phyloP scores from a whole-genome alignment of 108 stramenopile genomes.

The Ochromonas danica region DNA sequence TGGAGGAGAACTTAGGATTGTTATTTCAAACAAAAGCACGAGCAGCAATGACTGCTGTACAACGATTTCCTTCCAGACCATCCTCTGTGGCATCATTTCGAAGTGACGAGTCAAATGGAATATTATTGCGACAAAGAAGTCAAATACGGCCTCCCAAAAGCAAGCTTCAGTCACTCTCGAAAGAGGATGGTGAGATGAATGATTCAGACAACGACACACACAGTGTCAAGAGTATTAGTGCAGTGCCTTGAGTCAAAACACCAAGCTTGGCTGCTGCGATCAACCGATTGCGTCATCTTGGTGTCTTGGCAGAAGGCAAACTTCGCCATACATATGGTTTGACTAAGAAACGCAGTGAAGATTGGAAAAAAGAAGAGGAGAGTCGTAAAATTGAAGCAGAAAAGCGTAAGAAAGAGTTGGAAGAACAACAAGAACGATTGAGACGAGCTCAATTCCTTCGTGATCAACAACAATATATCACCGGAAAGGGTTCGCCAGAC shows the following conservation, averaged over 20 bases:
- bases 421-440: constrained; percentile 16
- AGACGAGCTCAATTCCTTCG: constrained; percentile 14
- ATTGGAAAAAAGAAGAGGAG: constrained; percentile 16
- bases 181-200: constrained; percentile 15
- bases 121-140: no score
- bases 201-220: constrained; percentile 15
- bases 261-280: constrained; percentile 13
- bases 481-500: constrained; percentile 12
- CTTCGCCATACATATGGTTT: constrained; percentile 15
- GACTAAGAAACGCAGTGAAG: constrained; percentile 15
- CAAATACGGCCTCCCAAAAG: constrained; percentile 13
- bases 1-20: constrained; percentile 15
- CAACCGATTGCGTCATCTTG: constrained; percentile 14
- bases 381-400: constrained; percentile 16
- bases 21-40: constrained; percentile 5
- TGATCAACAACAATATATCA: constrained; percentile 17
- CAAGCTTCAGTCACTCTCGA: constrained; percentile 14
- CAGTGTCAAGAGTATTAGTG: constrained; percentile 15
- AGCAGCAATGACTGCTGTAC: constrained; percentile 9
- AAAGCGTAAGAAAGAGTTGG: constrained; percentile 15
- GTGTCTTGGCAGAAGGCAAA: constrained; percentile 14
- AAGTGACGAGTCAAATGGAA: constrained; percentile 15
- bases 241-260: constrained; percentile 15
- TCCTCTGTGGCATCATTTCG: constrained; percentile 14
- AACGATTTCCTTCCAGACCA: constrained; percentile 15